These are phyloP conservation scores for Clarireedia hainanense DNA, from an alignment of 2,329 filamentous ascomycete species.

Conservation along the genomic window DNA sequence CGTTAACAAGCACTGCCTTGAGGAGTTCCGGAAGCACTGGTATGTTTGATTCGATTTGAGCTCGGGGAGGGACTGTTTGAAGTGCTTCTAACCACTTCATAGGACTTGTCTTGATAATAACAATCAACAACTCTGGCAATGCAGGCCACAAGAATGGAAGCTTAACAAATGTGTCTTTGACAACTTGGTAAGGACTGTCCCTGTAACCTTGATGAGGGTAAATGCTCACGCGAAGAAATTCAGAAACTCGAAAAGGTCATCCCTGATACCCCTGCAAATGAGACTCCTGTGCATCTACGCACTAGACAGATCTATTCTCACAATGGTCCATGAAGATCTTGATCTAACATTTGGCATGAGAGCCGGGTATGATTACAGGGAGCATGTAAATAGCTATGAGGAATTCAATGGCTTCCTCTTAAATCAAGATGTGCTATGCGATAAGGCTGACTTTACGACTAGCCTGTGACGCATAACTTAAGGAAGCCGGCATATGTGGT, in stretches of 20 bases:
- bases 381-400: constrained; percentile 7
- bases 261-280: constrained; percentile 62
- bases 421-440: no score
- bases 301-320: constrained; percentile 45
- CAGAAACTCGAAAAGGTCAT: constrained; percentile 78
- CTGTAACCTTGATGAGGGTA: neutral
- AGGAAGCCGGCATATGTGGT: no score
- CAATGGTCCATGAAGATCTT: constrained; percentile 1
- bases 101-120: constrained; percentile 86
- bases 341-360: neutral
- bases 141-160: constrained; percentile 77
- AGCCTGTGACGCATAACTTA: no score
- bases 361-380: neutral
- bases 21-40: constrained; percentile 87
- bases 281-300: constrained; percentile 67
- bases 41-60: neutral
- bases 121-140: constrained; percentile 97
- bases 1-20: constrained; percentile 89
- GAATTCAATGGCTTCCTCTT: neutral
- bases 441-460: no score
- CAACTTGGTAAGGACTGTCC: constrained; percentile 65
- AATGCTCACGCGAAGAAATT: neutral
- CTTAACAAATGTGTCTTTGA: constrained; percentile 95
- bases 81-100: neutral
- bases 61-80: neutral